Conservation (phyloP, 148 eudicot genomes). For the Beta vulgaris region DNA sequence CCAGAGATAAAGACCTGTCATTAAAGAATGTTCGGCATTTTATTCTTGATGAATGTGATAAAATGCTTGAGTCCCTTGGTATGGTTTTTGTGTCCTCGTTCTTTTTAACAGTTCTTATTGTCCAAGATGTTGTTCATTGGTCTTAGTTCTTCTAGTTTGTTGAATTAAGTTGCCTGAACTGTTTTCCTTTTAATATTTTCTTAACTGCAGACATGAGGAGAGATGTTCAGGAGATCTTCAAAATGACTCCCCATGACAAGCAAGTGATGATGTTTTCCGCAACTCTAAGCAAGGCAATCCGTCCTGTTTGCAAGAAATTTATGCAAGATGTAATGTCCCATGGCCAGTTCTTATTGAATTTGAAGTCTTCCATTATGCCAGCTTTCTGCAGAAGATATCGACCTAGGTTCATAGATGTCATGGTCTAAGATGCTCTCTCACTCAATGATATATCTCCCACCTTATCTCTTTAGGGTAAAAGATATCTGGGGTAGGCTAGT, state of each 20-base stretch:
- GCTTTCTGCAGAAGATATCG: constrained; percentile 43
- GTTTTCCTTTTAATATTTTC: neutral
- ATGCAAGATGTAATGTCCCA: constrained; percentile 95
- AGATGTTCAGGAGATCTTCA: constrained; percentile 95
- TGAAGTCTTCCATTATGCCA: constrained; percentile 49
- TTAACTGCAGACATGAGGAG: constrained; percentile 79
- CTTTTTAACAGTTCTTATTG: neutral
- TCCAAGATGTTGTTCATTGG: neutral
- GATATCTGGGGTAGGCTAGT: neutral
- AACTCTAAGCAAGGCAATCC: constrained; percentile 94
- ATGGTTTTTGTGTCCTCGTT: neutral
- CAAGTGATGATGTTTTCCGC: constrained; percentile 99
- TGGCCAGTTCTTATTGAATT: constrained; percentile 73
- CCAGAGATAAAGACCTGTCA: constrained; percentile 64
- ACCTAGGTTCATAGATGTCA: constrained; percentile 28
- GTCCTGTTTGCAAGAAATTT: constrained; percentile 97
- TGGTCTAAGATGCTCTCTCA: constrained; percentile 36
- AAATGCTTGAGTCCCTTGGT: constrained; percentile 85
- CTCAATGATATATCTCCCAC: constrained; percentile 21
- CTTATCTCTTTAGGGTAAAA: constrained; percentile 13
- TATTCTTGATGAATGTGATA: constrained; percentile 78
- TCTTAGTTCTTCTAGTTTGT: neutral
- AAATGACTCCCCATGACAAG: constrained; percentile 99
- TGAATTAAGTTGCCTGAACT: neutral
- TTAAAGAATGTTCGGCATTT: constrained; percentile 68